Conservation (phyloP, 2,329 filamentous ascomycete genomes). For the Colletotrichum plurivorum region DNA sequence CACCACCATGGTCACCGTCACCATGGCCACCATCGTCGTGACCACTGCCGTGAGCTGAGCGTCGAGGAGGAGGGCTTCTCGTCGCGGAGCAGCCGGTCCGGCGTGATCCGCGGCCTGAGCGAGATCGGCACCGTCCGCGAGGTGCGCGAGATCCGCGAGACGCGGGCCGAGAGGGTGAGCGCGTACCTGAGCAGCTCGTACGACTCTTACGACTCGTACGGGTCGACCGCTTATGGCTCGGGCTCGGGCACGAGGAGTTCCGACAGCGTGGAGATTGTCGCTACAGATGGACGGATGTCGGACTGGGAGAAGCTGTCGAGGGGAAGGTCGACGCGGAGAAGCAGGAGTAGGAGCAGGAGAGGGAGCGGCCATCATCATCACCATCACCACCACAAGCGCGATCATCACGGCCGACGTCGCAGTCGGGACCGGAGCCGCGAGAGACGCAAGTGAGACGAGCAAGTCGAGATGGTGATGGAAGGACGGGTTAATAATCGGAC, state of each 20-base stretch:
- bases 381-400: conserved; percentile 1
- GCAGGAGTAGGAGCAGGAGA: conserved; percentile 17
- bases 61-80: conserved; percentile 46
- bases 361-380: neutral
- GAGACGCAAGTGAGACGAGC: neutral
- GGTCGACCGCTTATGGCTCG: too few species aligned
- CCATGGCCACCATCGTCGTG: too few species aligned
- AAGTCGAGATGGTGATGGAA: neutral
- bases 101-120: conserved; percentile 16
- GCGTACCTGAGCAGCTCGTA: conserved; percentile 17
- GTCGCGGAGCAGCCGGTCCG: conserved; percentile 44
- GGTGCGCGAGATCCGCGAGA: neutral
- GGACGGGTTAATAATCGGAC: too few species aligned
- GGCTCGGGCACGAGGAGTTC: neutral
- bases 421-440: conserved; percentile 3
- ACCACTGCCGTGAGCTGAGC: conserved; percentile 38
- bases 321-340: conserved; percentile 7
- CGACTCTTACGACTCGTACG: neutral
- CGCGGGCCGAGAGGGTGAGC: neutral
- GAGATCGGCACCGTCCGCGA: conserved; percentile 5
- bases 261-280: conserved; percentile 19
- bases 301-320: conserved; percentile 24
- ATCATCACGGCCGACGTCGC: neutral
- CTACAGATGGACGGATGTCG: neutral
- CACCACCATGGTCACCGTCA: neutral